These are phyloP conservation scores for Madurella fahalii DNA, from an alignment of 2,329 filamentous ascomycete genomes.

Conservation along the genomic window DNA sequence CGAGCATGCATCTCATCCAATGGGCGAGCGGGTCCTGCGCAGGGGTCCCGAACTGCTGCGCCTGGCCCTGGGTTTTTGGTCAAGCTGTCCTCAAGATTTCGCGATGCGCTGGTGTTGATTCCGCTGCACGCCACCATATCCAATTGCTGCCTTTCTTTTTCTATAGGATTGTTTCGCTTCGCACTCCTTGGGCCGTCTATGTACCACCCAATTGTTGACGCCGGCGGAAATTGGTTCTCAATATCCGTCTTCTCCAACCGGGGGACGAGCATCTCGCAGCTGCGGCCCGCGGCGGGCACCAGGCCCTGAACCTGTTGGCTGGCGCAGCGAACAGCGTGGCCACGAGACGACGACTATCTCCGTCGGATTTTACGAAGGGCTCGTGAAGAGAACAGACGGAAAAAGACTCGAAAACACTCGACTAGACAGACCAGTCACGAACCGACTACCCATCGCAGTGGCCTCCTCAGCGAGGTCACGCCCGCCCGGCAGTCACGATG, in stretches of 20 bases:
- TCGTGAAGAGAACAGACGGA: not conserved
- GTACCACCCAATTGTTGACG: too few species aligned
- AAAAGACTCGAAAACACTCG: not conserved
- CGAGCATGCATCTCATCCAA: not conserved
- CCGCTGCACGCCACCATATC: not conserved
- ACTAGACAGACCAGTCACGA: not conserved
- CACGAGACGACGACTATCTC: too few species aligned
- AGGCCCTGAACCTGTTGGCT: not conserved
- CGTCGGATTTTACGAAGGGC: not conserved
- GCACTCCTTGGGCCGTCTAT: too few species aligned
- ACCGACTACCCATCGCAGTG: not conserved
- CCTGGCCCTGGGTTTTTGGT: conserved; percentile 18
- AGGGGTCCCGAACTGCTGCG: conserved; percentile 1
- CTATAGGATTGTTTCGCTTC: too few species aligned
- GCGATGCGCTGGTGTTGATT: conserved; percentile 4
- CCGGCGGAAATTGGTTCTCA: not conserved
- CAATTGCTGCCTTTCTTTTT: too few species aligned
- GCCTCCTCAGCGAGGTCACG: not conserved
- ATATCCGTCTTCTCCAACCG: not conserved
- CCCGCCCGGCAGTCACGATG: conserved; percentile 46
- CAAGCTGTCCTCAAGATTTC: conserved; percentile 27
- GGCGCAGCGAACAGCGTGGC: too few species aligned
- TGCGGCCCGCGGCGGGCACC: not conserved
- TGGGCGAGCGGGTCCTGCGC: conserved; percentile 2
- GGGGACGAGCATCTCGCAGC: not conserved